Percentiles rank a stretch among this genome's conserved stretches.
Conservation (phyloP, 2,329 filamentous ascomycete genomes). For the Trichoderma afroharzianum region DNA sequence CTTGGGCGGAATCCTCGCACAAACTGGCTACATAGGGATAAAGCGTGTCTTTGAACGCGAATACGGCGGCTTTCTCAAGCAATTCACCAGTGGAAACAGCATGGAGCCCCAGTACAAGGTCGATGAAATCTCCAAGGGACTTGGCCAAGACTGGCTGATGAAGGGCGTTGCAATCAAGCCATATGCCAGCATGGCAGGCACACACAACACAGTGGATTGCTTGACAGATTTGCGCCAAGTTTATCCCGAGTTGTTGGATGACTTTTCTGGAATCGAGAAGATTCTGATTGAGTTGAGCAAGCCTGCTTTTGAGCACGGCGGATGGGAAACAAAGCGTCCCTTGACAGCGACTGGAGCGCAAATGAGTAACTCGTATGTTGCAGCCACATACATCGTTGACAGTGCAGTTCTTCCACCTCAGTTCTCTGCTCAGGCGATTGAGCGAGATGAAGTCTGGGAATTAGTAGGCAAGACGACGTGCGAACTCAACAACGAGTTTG, state of each 20-base stretch:
- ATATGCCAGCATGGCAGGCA: slow-evolving; percentile 35
- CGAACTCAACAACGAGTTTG: slow-evolving; percentile 22
- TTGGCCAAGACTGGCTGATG: slow-evolving; percentile 37
- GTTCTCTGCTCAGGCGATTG: slow-evolving; percentile 30
- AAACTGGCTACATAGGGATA: slow-evolving; percentile 39
- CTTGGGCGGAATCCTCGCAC: slow-evolving; percentile 36
- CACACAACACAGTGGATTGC: slow-evolving; percentile 35
- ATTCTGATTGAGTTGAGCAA: slow-evolving; percentile 29
- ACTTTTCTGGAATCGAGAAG: slow-evolving; percentile 25
- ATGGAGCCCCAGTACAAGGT: slow-evolving; percentile 1
- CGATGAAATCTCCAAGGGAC: slow-evolving; percentile 28
- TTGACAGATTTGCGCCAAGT: slow-evolving; percentile 30
- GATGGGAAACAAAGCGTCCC: slow-evolving; percentile 33
- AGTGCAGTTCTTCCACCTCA: slow-evolving; percentile 32
- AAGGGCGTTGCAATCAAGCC: slow-evolving; percentile 35
- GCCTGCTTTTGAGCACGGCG: slow-evolving; percentile 34
- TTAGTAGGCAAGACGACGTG: slow-evolving; percentile 29
- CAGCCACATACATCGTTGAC: slow-evolving; percentile 37
- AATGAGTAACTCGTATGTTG: slow-evolving; percentile 36
- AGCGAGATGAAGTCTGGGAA: slow-evolving; percentile 35
- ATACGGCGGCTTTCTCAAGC: slow-evolving; percentile 41
- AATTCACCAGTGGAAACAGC: slow-evolving; percentile 30
- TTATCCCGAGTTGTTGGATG: slow-evolving; percentile 23
- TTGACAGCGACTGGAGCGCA: slow-evolving; percentile 36
- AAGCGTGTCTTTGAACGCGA: slow-evolving; percentile 38